Base-by-base conservation (phyloP, 345 rosid species). In the Acer saccharum region DNA sequence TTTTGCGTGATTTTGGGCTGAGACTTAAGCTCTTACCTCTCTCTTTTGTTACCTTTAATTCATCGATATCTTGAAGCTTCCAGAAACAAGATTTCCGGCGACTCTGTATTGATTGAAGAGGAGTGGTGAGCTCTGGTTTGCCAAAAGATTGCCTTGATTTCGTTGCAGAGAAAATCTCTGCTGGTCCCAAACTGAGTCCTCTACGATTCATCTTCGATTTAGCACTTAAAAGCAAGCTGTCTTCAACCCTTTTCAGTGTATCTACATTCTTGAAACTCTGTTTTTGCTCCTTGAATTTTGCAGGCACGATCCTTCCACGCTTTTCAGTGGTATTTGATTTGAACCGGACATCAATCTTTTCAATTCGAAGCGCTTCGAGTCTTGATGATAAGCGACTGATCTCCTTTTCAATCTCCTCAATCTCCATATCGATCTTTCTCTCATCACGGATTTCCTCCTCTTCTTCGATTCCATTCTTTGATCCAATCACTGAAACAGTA, bases 11-110 rank as follows among this genome's bases (percentile, higher is more conserved):
- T 83, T 81, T 90, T 0, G 97, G 98, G 69, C 98, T 96, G 13
- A 90, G 71, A 75, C 99, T 93, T 71, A 77, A 74, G 84, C 99
- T 90, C 79, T 90, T 79, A 20, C 94, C 95, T 65, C 94, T 87
- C 73, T 84, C 87, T 73, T 88, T 94, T 3, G 92, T 88, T 29
- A 75, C 86, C 80, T 87, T 91, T 32, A 83, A 81, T 85, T 96
- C 97, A 52, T 92, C 95, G 41, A 94, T 88, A 3, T 91, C 95
- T 62, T 88, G 89, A 20, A 94, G 91, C 85, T 92, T 94, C 80
- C 91, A 94, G 80, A 96, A 94, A 83, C 98, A 96, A 5, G 98
- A 94, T 74, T 91, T 91, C 39, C 99, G 86, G 11, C 98, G 89
- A 76, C 74, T 90, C 89, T 88, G 90, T 72, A 85, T 86, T 7